Evolutionary conservation across 441 rosid genomes (phyloP).

Genomic region (Aquilaria agallochum): DNA sequence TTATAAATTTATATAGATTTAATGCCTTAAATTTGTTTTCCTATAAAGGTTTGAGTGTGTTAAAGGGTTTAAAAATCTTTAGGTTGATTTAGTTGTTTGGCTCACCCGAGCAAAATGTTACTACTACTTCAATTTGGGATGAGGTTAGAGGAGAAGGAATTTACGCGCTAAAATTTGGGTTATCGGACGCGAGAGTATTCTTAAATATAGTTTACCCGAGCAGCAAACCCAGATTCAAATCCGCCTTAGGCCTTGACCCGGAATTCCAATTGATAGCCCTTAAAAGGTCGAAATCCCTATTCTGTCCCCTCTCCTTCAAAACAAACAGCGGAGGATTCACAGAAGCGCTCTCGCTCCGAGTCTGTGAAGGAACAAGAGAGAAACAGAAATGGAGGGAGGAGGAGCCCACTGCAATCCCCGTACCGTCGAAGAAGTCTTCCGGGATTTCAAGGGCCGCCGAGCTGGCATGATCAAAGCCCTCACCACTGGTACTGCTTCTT

Average conservation of each 20-base stretch:
- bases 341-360: not conserved
- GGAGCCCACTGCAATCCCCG: slow-evolving; percentile 55
- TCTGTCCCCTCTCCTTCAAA: not conserved
- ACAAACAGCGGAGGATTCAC: not conserved
- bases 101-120: too few species aligned
- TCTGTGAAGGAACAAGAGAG: slow-evolving; percentile 1
- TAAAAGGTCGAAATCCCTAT: not conserved
- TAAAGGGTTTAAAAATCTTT: too few species aligned
- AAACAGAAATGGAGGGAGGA: slow-evolving; percentile 28
- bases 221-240: slow-evolving; percentile 30
- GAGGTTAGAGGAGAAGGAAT: too few species aligned
- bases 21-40: too few species aligned
- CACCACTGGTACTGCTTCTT: slow-evolving; percentile 40
- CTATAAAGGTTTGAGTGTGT: too few species aligned
- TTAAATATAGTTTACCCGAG: slow-evolving; percentile 29
- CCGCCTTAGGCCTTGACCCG: slow-evolving; percentile 17
- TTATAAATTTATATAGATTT: too few species aligned
- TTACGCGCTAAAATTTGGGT: not conserved
- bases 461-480: slow-evolving; percentile 67
- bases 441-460: slow-evolving; percentile 70
- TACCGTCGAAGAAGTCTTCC: slow-evolving; percentile 67
- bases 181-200: slow-evolving; percentile 21
- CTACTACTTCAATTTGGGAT: too few species aligned
- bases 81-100: too few species aligned
- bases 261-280: slow-evolving; percentile 6